Evolutionary conservation across 305 asterid species (phyloP).

Genomic region (Fraxinus greggii): DNA sequence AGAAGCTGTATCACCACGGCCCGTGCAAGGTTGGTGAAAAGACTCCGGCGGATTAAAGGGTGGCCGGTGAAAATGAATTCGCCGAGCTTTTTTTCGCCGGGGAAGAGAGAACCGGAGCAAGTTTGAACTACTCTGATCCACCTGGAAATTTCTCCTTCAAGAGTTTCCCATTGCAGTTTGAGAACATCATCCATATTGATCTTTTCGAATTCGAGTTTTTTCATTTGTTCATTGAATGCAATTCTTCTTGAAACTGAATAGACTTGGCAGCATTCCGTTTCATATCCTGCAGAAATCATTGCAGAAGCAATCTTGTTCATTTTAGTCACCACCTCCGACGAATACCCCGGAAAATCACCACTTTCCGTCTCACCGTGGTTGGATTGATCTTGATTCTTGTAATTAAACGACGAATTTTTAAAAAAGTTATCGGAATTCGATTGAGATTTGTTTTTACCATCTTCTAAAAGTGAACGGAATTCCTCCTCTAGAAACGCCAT

Average conservation of each 20-base stretch:
- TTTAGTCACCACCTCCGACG: slow-evolving; percentile 35
- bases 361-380: slow-evolving; percentile 23
- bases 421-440: background rate
- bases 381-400: slow-evolving; percentile 11
- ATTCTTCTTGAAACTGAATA: slow-evolving; percentile 53
- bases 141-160: slow-evolving; percentile 64
- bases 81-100: slow-evolving; percentile 53
- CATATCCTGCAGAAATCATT: slow-evolving; percentile 68
- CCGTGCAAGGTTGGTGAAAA: slow-evolving; percentile 52
- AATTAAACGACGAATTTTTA: slow-evolving; percentile 28
- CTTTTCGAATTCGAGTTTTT: slow-evolving; percentile 56
- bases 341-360: slow-evolving; percentile 42
- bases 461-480: slow-evolving; percentile 49
- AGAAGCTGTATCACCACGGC: slow-evolving; percentile 64
- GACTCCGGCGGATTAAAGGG: slow-evolving; percentile 33
- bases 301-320: slow-evolving; percentile 49
- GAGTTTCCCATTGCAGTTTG: slow-evolving; percentile 62
- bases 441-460: slow-evolving; percentile 19
- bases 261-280: slow-evolving; percentile 62
- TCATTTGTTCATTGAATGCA: slow-evolving; percentile 46
- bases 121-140: slow-evolving; percentile 59
- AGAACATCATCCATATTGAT: slow-evolving; percentile 66
- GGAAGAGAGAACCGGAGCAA: slow-evolving; percentile 51
- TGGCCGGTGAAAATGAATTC: slow-evolving; percentile 47
- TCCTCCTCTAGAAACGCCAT: slow-evolving; percentile 72